A percentile compares a stretch with the other conserved stretches of the same genome.
Evolutionary conservation across 2,329 filamentous ascomycete genomes (phyloP).

Genomic region (Sporothrix phasma): DNA sequence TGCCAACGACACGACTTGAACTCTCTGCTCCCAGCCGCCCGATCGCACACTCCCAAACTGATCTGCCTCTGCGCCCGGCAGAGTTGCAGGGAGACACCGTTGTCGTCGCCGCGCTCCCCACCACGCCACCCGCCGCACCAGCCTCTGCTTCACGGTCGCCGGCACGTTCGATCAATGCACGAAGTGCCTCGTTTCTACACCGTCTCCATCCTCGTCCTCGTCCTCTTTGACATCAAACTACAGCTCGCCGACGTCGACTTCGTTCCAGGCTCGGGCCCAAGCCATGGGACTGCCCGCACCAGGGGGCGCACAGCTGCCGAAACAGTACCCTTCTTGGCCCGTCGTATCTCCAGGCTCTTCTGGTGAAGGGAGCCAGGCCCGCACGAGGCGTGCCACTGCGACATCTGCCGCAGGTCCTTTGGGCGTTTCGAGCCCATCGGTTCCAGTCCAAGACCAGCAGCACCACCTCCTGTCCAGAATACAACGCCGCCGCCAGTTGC

Average conservation of each 20-base stretch:
- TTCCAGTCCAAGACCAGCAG: background rate
- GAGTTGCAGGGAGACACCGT: constrained; percentile 1
- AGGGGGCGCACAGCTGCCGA: background rate
- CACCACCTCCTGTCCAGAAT: background rate
- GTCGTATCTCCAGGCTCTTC: background rate
- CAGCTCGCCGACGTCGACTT: background rate
- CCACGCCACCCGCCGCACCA: background rate
- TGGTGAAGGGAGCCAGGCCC: background rate
- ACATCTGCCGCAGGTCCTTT: background rate
- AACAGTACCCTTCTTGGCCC: background rate
- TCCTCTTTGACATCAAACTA: background rate
- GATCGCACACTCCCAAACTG: constrained; percentile 54
- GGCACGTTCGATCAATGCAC: constrained; percentile 12
- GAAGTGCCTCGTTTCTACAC: background rate
- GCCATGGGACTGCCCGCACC: constrained; percentile 12
- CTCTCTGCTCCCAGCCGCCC: constrained; percentile 31
- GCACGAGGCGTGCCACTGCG: background rate
- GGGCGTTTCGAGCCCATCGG: background rate
- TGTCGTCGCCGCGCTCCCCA: background rate
- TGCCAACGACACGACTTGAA: constrained; percentile 29
- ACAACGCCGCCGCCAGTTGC: background rate
- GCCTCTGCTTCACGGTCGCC: constrained; percentile 6
- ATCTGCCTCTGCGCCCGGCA: constrained; percentile 40
- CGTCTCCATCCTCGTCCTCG: constrained; percentile 10
- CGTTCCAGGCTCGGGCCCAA: constrained; percentile 29